These are phyloP conservation scores for Penicillium palitans DNA, from an alignment of 2,329 filamentous ascomycete species.

Conservation along the genomic window DNA sequence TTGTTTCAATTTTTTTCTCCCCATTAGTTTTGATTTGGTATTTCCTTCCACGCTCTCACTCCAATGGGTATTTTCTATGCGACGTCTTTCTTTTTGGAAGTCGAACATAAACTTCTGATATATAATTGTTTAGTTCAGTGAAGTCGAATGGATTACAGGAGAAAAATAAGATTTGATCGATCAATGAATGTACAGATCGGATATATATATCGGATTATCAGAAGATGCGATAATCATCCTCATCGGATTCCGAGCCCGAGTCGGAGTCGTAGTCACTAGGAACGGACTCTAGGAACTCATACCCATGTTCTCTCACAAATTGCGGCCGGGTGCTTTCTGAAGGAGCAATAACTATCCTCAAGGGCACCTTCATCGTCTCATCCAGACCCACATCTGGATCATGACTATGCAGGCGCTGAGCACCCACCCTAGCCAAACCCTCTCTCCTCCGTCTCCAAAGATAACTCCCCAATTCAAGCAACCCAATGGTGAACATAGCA, in stretches of 20 bases:
- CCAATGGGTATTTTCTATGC: background rate
- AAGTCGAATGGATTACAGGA: background rate
- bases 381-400: background rate
- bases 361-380: constrained; percentile 8
- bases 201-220: background rate
- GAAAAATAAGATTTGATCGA: background rate
- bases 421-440: background rate
- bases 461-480: constrained; percentile 24
- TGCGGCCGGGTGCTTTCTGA: background rate
- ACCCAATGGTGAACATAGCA: constrained; percentile 21
- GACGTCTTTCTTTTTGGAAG: background rate
- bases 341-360: constrained; percentile 1
- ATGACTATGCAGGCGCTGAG: background rate
- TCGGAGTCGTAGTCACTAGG: constrained; percentile 2
- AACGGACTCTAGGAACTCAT: background rate
- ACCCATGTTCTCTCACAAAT: background rate
- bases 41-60: background rate
- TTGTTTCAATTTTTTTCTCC: background rate
- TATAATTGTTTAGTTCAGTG: background rate
- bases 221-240: constrained; percentile 15
- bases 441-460: constrained; percentile 14
- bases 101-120: background rate
- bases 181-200: background rate
- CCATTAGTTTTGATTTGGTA: background rate
- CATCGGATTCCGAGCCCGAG: constrained; percentile 11